These are phyloP conservation scores for Flaveria sonorensis DNA, from an alignment of 129 eudicot genomes.

Conservation along the genomic window DNA sequence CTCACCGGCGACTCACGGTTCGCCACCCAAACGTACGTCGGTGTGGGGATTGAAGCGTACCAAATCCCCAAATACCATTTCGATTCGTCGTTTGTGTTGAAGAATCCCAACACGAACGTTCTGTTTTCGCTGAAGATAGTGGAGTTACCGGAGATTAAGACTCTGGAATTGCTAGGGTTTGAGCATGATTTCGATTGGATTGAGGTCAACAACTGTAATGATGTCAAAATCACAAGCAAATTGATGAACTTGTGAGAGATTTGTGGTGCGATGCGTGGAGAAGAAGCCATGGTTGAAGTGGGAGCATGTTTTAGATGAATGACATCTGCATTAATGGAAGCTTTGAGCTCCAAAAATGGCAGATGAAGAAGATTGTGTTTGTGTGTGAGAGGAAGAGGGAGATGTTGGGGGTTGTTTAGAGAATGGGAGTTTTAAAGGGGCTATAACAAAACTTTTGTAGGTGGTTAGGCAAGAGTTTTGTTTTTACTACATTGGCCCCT, in stretches of 20 bases:
- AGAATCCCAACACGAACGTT: slow-evolving; percentile 63
- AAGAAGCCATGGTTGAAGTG: slow-evolving; percentile 21
- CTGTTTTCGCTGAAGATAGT: slow-evolving; percentile 54
- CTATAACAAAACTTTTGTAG: neutral
- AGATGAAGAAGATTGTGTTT: slow-evolving; percentile 22
- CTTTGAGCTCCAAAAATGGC: slow-evolving; percentile 25
- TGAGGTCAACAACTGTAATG: slow-evolving; percentile 8
- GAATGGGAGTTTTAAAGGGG: slow-evolving; percentile 18
- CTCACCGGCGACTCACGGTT: slow-evolving; percentile 60
- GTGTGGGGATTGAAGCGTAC: slow-evolving; percentile 76
- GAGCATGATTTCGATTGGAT: slow-evolving; percentile 19
- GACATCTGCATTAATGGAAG: slow-evolving; percentile 26
- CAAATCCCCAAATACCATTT: slow-evolving; percentile 71
- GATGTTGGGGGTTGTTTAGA: slow-evolving; percentile 25
- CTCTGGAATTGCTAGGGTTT: slow-evolving; percentile 24
- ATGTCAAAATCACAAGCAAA: neutral
- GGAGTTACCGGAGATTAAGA: slow-evolving; percentile 48
- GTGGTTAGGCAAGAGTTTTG: slow-evolving; percentile 12
- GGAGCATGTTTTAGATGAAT: slow-evolving; percentile 20
- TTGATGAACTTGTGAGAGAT: slow-evolving; percentile 18
- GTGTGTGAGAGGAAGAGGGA: slow-evolving; percentile 30
- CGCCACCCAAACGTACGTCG: slow-evolving; percentile 88
- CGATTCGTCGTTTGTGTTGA: slow-evolving; percentile 46
- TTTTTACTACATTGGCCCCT: slow-evolving; percentile 9
- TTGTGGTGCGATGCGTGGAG: slow-evolving; percentile 5